Base-by-base conservation (phyloP, 495 filamentous ascomycete genomes). In the Pseudevernia furfuracea region DNA sequence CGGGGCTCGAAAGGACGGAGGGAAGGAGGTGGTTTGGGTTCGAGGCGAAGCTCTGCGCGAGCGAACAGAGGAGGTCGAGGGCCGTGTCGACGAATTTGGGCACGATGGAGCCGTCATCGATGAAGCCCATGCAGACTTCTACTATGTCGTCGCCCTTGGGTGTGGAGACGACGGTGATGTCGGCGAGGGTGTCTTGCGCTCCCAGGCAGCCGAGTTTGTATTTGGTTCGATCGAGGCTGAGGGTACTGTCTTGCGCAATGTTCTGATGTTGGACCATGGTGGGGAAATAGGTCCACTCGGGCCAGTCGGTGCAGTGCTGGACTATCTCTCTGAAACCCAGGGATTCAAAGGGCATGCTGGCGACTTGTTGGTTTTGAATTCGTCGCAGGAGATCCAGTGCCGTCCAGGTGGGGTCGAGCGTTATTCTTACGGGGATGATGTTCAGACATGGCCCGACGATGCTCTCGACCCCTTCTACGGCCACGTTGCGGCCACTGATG, bases 381-480 rank as follows among this genome's bases (percentile, higher is more conserved):
- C 75, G 80, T 19, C 75, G 75, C 62, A 86, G 78, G 8, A 86
- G 75, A 28, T 84, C 77, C 2, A 82, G 72, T 3, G 71, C 77
- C 10, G 77, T 83, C 78, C 76, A 81, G 28, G 71, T 74, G 8
- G 78, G 74, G 19, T 73, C 67, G 62, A 86, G 79, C 15, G 74
- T 73, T 23, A 86, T 80, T 11, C 84, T 76, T 0, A 86, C 80
- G 1, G 84, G 84, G 3, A 87, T 72, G 21, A 85, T 75, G 66
- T 87, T 86, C 61, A 87, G 72, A 67, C 84, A 88, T 8, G 82
- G 82, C 0, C 83, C 83, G 53, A 84, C 74, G 23, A 81, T 82
- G 65, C 71, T 77, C 37, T 82, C 82, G 28, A 86, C 75, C 3
- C 82, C 79, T 8, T 78, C 76, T 7, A 87, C 68, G 34, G 77